Evolutionary conservation across 495 filamentous ascomycete genomes (phyloP).

Genomic region (Neurospora sublineolata): DNA sequence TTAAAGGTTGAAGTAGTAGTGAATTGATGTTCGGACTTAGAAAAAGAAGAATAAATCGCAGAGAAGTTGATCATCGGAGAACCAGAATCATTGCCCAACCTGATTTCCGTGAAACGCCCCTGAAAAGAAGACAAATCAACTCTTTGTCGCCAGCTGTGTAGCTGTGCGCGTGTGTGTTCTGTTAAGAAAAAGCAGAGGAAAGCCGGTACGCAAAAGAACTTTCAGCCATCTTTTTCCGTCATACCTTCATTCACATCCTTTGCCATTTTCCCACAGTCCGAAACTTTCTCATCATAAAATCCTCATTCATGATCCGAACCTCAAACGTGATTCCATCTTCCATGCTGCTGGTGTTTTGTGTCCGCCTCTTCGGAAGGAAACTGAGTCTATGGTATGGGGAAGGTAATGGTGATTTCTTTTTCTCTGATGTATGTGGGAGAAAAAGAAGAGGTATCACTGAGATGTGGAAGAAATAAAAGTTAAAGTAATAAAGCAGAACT

Average conservation of each 20-base stretch:
- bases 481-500: slow-evolving; percentile 8
- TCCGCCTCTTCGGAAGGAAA: background rate
- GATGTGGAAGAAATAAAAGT: background rate
- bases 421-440: background rate
- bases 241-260: background rate
- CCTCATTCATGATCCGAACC: background rate
- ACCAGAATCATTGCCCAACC: background rate
- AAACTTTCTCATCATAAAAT: background rate
- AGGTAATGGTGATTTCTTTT: slow-evolving; percentile 1
- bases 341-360: background rate
- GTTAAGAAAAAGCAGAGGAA: background rate
- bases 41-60: background rate
- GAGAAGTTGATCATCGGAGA: background rate
- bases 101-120: background rate
- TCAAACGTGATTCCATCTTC: background rate
- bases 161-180: background rate
- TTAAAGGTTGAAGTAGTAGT: background rate
- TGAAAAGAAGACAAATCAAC: background rate
- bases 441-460: slow-evolving; percentile 1
- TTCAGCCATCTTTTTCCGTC: background rate
- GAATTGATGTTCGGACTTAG: background rate
- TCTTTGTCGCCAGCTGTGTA: background rate
- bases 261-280: background rate
- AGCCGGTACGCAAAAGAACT: background rate
- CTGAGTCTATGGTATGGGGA: background rate